Evolutionary conservation across 1,284 basidiomycete species (phyloP).

Genomic region (Pholiota adiposa): DNA sequence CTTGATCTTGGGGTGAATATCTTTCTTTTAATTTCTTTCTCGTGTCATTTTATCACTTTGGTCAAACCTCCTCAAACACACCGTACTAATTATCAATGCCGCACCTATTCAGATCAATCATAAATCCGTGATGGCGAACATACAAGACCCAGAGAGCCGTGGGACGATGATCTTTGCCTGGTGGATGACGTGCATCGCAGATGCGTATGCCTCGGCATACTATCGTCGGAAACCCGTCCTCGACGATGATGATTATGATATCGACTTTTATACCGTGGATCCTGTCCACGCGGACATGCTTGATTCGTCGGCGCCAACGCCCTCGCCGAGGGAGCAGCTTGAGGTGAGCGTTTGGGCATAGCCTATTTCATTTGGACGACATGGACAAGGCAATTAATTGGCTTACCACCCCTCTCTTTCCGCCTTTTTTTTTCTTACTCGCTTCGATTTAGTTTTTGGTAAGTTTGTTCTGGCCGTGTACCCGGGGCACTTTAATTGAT

Average conservation of each 20-base stretch:
- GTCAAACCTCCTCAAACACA: too few species aligned
- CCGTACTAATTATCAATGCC: conserved; percentile 4
- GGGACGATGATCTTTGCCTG: conserved; percentile 87
- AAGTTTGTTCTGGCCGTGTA: conserved; percentile 24
- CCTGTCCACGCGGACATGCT: conserved; percentile 53
- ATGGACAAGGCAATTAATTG: conserved; percentile 4
- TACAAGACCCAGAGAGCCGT: conserved; percentile 70
- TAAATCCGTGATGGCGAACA: conserved; percentile 71
- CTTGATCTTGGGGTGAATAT: conserved; percentile 69
- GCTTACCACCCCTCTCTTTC: conserved; percentile 4
- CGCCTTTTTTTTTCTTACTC: conserved; percentile 13
- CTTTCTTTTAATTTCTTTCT: not conserved
- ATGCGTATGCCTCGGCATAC: conserved; percentile 52
- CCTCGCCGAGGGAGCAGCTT: conserved; percentile 73
- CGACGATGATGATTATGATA: conserved; percentile 62
- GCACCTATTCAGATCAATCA: conserved; percentile 69
- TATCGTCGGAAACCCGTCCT: conserved; percentile 52
- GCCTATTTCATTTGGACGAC: not conserved
- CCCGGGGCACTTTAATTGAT: conserved; percentile 4
- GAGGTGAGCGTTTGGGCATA: conserved; percentile 64
- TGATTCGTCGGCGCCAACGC: conserved; percentile 51
- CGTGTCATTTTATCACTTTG: too few species aligned
- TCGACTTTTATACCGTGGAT: conserved; percentile 80
- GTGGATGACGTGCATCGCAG: conserved; percentile 69
- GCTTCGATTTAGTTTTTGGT: conserved; percentile 39